phyloP scores from a whole-genome alignment of 176 grass and related monocot species.

The Juncus inflexus region DNA sequence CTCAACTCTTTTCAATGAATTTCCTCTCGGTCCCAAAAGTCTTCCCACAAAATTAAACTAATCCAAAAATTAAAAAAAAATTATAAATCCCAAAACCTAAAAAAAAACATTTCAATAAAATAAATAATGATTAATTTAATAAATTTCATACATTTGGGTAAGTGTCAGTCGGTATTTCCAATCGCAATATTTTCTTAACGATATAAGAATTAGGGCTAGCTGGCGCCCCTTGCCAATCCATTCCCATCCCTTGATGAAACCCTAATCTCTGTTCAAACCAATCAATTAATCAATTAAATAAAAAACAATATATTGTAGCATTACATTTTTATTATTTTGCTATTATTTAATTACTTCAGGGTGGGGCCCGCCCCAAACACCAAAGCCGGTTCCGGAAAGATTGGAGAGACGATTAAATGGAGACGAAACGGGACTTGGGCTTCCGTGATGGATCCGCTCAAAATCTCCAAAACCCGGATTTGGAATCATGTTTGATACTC shows the following conservation, averaged over 20 bases:
- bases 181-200: constrained; percentile 87
- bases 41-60: constrained; percentile 99
- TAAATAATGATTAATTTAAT: constrained; percentile 1
- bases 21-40: constrained; percentile 93
- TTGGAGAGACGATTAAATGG: constrained; percentile 48
- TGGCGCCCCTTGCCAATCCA: constrained; percentile 68
- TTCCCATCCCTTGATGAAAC: constrained; percentile 56
- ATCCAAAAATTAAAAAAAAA: constrained; percentile 3
- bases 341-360: constrained; percentile 48
- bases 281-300: constrained; percentile 24
- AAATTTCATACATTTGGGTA: constrained; percentile 55
- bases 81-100: constrained; percentile 33
- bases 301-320: not conserved
- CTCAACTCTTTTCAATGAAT: constrained; percentile 96
- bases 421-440: constrained; percentile 71
- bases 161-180: constrained; percentile 74
- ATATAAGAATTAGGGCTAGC: constrained; percentile 69
- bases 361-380: constrained; percentile 53
- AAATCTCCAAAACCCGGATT: constrained; percentile 60
- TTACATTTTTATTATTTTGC: constrained; percentile 12
- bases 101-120: constrained; percentile 24
- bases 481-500: constrained; percentile 53
- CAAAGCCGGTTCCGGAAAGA: constrained; percentile 61
- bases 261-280: constrained; percentile 52
- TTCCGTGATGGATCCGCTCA: constrained; percentile 43